These are phyloP conservation scores for Calendula officinalis DNA, from an alignment of 129 eudicot genomes.

Conservation along the genomic window DNA sequence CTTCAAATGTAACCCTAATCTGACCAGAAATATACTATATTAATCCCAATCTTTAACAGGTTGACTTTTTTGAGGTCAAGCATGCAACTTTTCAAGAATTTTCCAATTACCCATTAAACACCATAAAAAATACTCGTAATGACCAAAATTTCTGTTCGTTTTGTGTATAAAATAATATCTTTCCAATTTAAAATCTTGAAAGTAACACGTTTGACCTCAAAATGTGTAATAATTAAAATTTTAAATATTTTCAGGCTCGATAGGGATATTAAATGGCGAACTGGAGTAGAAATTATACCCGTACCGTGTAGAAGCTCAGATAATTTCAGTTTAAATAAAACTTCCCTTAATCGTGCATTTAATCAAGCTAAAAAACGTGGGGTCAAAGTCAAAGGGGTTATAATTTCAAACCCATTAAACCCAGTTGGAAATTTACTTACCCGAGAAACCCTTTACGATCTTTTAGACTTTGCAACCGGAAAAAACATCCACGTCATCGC, in stretches of 20 bases:
- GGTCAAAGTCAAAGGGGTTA: conserved; percentile 68
- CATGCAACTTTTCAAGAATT: conserved; percentile 37
- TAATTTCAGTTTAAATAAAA: conserved; percentile 50
- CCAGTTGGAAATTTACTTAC: conserved; percentile 61
- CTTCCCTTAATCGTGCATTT: conserved; percentile 70
- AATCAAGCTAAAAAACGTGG: conserved; percentile 84
- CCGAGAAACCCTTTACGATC: conserved; percentile 60
- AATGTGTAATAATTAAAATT: conserved; percentile 20
- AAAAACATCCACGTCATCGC: conserved; percentile 81
- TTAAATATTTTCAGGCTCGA: conserved; percentile 51
- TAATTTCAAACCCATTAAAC: conserved; percentile 77
- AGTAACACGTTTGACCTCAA: conserved; percentile 32
- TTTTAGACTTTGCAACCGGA: conserved; percentile 77
- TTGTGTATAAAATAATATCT: neutral
- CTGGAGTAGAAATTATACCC: conserved; percentile 79
- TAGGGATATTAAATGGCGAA: conserved; percentile 86
- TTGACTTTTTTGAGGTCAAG: conserved; percentile 44
- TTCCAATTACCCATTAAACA: conserved; percentile 25
- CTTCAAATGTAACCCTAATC: neutral
- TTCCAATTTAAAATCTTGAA: conserved; percentile 25
- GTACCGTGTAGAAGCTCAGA: conserved; percentile 95
- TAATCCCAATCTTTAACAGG: conserved; percentile 29
- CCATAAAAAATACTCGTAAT: conserved; percentile 10
- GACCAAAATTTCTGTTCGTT: neutral
- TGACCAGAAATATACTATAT: conserved; percentile 7